These are phyloP conservation scores for Hydnomerulius pinastri DNA, from an alignment of 768 basidiomycete genomes.

Conservation along the genomic window DNA sequence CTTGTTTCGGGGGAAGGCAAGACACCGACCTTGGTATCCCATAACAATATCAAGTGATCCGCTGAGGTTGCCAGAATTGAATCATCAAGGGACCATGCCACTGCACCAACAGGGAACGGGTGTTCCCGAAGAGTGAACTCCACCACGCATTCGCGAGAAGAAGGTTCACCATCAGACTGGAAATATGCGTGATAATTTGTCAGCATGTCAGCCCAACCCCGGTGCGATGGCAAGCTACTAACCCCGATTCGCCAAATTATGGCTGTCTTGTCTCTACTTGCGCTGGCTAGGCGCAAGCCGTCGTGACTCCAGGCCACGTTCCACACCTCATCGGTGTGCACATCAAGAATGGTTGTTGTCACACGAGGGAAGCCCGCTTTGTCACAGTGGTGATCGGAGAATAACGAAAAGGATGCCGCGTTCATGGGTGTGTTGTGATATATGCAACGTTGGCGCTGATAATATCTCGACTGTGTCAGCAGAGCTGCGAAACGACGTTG, in stretches of 20 bases:
- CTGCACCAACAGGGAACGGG: constrained; percentile 70
- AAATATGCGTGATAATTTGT: constrained; percentile 13
- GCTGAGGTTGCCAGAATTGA: constrained; percentile 78
- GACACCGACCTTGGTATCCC: constrained; percentile 79
- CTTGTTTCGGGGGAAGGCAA: constrained; percentile 2
- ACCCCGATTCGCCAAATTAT: constrained; percentile 91
- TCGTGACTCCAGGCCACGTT: constrained; percentile 93
- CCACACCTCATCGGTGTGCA: constrained; percentile 95
- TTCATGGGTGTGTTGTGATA: constrained; percentile 79
- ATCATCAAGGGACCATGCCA: constrained; percentile 95
- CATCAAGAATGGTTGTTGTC: constrained; percentile 82
- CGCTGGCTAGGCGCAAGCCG: constrained; percentile 82
- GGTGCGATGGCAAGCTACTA: constrained; percentile 32
- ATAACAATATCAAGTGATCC: constrained; percentile 82
- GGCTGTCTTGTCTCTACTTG: constrained; percentile 82
- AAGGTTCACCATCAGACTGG: constrained; percentile 49
- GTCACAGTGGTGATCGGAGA: constrained; percentile 83
- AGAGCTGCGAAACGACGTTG: constrained; percentile 84
- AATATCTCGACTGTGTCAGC: constrained; percentile 78
- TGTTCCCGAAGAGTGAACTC: constrained; percentile 74
- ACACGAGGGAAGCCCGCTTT: constrained; percentile 80
- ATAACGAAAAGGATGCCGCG: constrained; percentile 71
- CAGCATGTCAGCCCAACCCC: constrained; percentile 5
- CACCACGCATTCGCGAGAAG: constrained; percentile 59
- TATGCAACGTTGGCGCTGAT: constrained; percentile 80